Conservation (phyloP, 1,284 basidiomycete genomes). For the Grifola frondosa region DNA sequence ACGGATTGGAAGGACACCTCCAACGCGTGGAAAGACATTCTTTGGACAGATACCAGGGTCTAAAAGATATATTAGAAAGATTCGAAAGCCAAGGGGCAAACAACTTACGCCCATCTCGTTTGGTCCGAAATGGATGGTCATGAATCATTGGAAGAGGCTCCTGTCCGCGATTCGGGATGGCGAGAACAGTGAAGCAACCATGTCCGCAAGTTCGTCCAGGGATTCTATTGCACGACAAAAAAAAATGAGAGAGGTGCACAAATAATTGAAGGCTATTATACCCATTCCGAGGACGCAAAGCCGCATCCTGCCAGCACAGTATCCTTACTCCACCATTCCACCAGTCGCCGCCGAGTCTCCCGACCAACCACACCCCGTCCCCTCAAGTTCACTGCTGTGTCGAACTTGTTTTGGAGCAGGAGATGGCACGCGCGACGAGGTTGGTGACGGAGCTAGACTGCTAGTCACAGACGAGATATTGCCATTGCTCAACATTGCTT, state of each 20-base stretch:
- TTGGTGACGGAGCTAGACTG: constrained; percentile 44
- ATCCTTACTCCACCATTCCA: constrained; percentile 96
- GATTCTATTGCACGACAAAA: constrained; percentile 76
- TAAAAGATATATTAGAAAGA: constrained; percentile 32
- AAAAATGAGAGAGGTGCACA: no score
- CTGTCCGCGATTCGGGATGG: constrained; percentile 71
- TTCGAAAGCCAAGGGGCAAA: neutral
- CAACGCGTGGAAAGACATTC: constrained; percentile 85
- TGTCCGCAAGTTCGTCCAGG: constrained; percentile 72
- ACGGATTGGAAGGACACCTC: constrained; percentile 91
- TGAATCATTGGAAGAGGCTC: constrained; percentile 68
- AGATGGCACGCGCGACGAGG: constrained; percentile 57
- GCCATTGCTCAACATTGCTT: constrained; percentile 38
- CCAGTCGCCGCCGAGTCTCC: constrained; percentile 87
- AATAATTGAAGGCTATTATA: constrained; percentile 29
- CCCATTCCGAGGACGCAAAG: constrained; percentile 90
- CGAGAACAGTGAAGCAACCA: constrained; percentile 78
- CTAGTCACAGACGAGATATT: constrained; percentile 19
- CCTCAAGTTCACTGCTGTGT: constrained; percentile 56
- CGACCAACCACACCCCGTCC: constrained; percentile 80
- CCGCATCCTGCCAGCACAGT: constrained; percentile 94
- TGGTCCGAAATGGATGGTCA: constrained; percentile 75
- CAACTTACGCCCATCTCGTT: constrained; percentile 73
- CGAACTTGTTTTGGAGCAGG: constrained; percentile 57
- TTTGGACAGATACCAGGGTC: constrained; percentile 85